Evolutionary conservation across 805 yeast genomes (phyloP).

Genomic region (Kodamaea laetipori): DNA sequence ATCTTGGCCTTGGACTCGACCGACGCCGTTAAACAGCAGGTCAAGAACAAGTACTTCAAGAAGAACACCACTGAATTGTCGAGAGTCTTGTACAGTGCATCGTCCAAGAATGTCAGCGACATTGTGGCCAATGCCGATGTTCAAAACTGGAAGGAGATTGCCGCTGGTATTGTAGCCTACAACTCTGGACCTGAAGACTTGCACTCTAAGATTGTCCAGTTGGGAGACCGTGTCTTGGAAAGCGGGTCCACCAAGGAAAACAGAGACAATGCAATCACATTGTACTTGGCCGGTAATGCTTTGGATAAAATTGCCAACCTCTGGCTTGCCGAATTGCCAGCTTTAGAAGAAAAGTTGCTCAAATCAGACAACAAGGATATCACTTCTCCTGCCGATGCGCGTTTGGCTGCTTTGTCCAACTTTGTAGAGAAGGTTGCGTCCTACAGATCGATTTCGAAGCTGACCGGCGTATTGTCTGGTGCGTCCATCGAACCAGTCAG

Average conservation of each 20-base stretch:
- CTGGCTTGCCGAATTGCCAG: conserved; percentile 76
- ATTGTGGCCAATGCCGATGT: conserved; percentile 78
- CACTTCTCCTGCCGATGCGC: conserved; percentile 75
- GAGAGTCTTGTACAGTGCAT: conserved; percentile 69
- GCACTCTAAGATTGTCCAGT: conserved; percentile 54
- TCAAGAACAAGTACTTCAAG: conserved; percentile 68
- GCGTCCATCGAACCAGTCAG: conserved; percentile 53
- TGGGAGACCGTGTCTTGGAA: conserved; percentile 75
- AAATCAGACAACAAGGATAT: conserved; percentile 45
- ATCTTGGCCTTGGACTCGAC: conserved; percentile 73
- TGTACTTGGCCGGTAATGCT: conserved; percentile 80
- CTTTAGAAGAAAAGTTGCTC: conserved; percentile 45
- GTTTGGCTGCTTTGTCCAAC: conserved; percentile 75
- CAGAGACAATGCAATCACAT: conserved; percentile 73
- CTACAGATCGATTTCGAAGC: conserved; percentile 55
- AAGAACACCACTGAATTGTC: conserved; percentile 62
- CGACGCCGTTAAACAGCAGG: conserved; percentile 62
- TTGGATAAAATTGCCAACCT: conserved; percentile 75
- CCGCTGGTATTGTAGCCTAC: conserved; percentile 66
- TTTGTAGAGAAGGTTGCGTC: conserved; percentile 84
- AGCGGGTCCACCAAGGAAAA: conserved; percentile 29
- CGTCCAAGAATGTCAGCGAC: conserved; percentile 60
- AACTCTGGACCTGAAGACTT: conserved; percentile 49
- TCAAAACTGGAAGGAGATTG: conserved; percentile 79
- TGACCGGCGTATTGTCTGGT: conserved; percentile 37